Conservation (phyloP, 75 land plant species). For the Cunninghamia lanceolata region DNA sequence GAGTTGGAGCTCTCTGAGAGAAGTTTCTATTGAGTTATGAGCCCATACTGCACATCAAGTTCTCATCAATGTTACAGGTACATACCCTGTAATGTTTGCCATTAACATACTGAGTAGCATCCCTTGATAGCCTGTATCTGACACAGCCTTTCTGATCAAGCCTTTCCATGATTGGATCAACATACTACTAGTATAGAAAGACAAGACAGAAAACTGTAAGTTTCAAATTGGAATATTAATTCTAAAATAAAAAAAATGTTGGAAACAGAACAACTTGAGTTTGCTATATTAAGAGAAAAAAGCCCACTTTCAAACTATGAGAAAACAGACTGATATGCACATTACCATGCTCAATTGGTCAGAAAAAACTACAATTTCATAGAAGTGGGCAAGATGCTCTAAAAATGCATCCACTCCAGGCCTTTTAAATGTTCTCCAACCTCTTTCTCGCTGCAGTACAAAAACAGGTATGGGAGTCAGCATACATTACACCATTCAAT, state of each 20-base stretch:
- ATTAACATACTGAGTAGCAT: slow-evolving; percentile 80
- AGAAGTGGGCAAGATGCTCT: slow-evolving; percentile 88
- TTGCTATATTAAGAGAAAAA: background rate
- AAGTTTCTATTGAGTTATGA: background rate
- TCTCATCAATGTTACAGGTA: background rate
- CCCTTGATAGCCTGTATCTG: slow-evolving; percentile 69
- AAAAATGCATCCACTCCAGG: slow-evolving; percentile 97
- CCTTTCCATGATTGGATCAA: slow-evolving; percentile 84
- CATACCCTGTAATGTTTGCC: slow-evolving; percentile 91
- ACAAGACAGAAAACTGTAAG: background rate
- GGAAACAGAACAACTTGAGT: background rate
- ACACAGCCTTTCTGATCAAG: slow-evolving; percentile 83
- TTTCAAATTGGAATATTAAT: slow-evolving; percentile 7
- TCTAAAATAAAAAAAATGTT: background rate
- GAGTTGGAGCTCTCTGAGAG: background rate
- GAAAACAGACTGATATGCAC: background rate
- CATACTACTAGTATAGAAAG: slow-evolving; percentile 66
- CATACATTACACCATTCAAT: background rate
- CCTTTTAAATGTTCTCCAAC: slow-evolving; percentile 91
- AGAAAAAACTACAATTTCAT: slow-evolving; percentile 90
- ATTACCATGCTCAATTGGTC: slow-evolving; percentile 82
- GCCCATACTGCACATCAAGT: background rate
- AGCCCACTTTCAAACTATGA: background rate
- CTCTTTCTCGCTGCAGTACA: slow-evolving; percentile 77
- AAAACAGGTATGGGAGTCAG: background rate